Evolutionary conservation across 371 early-diverging fungal species (phyloP).

Genomic region (Gilbertella persicaria): DNA sequence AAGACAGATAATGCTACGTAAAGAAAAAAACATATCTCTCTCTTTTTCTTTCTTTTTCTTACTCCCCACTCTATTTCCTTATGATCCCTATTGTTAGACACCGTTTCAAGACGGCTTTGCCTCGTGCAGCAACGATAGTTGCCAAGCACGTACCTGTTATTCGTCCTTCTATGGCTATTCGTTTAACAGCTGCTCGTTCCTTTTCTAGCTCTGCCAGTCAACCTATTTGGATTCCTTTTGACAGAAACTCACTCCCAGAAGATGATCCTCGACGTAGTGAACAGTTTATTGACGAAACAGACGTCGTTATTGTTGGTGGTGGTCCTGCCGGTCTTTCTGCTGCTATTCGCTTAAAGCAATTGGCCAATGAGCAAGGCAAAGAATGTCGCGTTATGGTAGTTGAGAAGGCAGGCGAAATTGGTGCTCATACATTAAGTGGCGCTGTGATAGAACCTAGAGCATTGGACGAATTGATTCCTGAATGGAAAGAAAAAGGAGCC

Average conservation of each 20-base stretch:
- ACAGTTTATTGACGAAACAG: constrained; percentile 85
- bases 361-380: constrained; percentile 80
- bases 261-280: constrained; percentile 51
- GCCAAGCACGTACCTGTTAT: not conserved
- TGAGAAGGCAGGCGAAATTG: constrained; percentile 96
- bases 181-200: constrained; percentile 21
- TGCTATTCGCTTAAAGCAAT: constrained; percentile 92
- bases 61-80: constrained; percentile 23
- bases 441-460: constrained; percentile 95
- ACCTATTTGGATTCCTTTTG: constrained; percentile 42
- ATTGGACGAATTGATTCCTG: constrained; percentile 93
- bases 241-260: constrained; percentile 36
- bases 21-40: not conserved
- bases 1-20: not conserved
- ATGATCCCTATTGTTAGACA: constrained; percentile 13
- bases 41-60: constrained; percentile 5
- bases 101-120: constrained; percentile 15
- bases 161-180: constrained; percentile 28
- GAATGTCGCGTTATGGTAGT: constrained; percentile 91
- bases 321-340: constrained; percentile 96
- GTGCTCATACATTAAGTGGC: constrained; percentile 95
- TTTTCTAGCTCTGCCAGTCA: constrained; percentile 29
- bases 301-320: constrained; percentile 96
- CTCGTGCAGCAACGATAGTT: constrained; percentile 7
- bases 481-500: constrained; percentile 95